These are phyloP conservation scores for Metschnikowia aberdeeniae DNA, from an alignment of 805 yeast genomes.

Conservation along the genomic window DNA sequence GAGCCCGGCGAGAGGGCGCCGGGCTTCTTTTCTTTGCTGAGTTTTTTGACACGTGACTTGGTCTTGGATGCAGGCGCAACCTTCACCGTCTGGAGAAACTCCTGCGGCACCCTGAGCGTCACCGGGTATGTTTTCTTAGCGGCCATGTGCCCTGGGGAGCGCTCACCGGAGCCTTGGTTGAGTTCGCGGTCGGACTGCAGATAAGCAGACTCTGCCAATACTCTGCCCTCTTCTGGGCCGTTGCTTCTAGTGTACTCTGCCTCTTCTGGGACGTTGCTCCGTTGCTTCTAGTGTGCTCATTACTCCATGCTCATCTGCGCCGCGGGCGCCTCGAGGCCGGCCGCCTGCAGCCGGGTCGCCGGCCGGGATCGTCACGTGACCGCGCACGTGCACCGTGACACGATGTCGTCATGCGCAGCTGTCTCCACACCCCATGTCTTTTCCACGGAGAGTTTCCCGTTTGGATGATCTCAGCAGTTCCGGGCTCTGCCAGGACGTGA, in stretches of 20 bases:
- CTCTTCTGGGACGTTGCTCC: no score
- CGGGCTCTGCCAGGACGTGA: slow-evolving; percentile 43
- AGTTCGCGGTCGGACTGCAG: no score
- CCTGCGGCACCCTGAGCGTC: slow-evolving; percentile 29
- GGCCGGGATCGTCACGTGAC: neutral
- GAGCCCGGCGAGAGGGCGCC: slow-evolving; percentile 17
- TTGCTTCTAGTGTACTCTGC: no score
- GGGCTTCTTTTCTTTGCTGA: slow-evolving; percentile 29
- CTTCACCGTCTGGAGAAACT: slow-evolving; percentile 22
- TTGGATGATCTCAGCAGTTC: slow-evolving; percentile 37
- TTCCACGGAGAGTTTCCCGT: slow-evolving; percentile 20
- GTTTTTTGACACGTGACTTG: slow-evolving; percentile 29
- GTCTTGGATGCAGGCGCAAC: slow-evolving; percentile 25
- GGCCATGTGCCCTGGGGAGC: slow-evolving; percentile 21
- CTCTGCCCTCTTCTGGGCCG: no score
- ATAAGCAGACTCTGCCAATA: no score
- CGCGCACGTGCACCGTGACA: neutral
- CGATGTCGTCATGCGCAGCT: neutral
- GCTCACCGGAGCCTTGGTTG: no score
- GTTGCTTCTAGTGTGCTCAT: no score
- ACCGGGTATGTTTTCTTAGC: slow-evolving; percentile 33
- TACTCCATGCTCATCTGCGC: no score
- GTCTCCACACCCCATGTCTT: slow-evolving; percentile 4
- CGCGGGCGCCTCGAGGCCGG: no score
- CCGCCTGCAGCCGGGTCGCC: no score